phyloP scores from a whole-genome alignment of 768 basidiomycete genomes.

The Flagelloscypha sp. region DNA sequence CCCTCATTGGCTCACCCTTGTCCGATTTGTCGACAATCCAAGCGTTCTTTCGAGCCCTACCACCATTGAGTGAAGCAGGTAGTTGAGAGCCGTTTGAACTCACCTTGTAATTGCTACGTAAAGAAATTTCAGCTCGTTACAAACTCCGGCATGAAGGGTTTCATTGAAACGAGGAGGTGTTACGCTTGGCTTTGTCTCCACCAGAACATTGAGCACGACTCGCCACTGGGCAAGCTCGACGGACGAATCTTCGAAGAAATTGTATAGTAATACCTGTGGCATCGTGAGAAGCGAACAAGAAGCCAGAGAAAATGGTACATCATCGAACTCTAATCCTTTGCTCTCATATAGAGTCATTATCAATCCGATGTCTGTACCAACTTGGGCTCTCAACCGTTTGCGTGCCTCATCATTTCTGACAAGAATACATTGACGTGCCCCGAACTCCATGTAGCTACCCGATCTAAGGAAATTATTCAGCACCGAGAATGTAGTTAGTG shows the following conservation, averaged over 20 bases:
- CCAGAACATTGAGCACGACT: conserved; percentile 38
- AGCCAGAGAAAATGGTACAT: conserved; percentile 28
- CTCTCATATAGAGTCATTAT: conserved; percentile 57
- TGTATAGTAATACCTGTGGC: conserved; percentile 57
- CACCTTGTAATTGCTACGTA: conserved; percentile 71
- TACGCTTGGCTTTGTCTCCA: conserved; percentile 11
- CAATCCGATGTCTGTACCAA: conserved; percentile 47
- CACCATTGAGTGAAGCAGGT: too few species aligned
- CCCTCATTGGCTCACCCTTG: conserved; percentile 50
- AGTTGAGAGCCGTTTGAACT: too few species aligned
- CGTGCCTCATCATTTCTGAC: conserved; percentile 54
- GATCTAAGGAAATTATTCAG: conserved; percentile 18
- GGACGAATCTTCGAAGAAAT: conserved; percentile 64
- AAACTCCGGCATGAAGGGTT: conserved; percentile 43
- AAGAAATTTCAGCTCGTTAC: conserved; percentile 58
- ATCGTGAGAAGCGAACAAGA: neutral
- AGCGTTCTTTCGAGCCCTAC: conserved; percentile 57
- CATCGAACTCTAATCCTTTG: conserved; percentile 63
- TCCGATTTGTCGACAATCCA: conserved; percentile 62
- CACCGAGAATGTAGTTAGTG: neutral
- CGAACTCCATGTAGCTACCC: conserved; percentile 48
- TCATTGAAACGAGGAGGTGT: conserved; percentile 42
- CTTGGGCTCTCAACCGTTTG: conserved; percentile 35
- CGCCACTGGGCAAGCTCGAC: conserved; percentile 50
- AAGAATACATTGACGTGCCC: conserved; percentile 64